Evolutionary conservation across 345 rosid genomes (phyloP).

Genomic region (Iberis pinnata): DNA sequence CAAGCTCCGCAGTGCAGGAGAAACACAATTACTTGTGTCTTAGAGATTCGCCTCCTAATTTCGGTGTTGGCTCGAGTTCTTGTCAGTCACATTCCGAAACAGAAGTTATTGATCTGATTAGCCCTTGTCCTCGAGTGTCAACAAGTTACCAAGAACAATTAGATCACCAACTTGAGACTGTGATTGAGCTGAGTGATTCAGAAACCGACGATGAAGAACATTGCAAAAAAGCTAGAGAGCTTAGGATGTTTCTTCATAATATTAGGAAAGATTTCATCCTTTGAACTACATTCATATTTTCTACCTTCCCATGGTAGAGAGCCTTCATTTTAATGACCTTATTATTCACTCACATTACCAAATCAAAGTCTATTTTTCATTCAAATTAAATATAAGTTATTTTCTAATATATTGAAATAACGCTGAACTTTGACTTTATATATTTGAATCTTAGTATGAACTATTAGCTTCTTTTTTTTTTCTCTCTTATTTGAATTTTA

Average conservation of each 20-base stretch:
- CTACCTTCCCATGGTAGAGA: no score
- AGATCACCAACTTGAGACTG: conserved; percentile 24
- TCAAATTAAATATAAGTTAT: no score
- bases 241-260: conserved; percentile 51
- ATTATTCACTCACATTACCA: no score
- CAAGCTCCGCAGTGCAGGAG: conserved; percentile 29
- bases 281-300: no score
- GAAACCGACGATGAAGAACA: conserved; percentile 54
- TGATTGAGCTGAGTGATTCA: conserved; percentile 67
- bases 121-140: conserved; percentile 51
- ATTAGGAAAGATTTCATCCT: conserved; percentile 39
- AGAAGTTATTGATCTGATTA: conserved; percentile 65
- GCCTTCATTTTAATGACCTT: no score
- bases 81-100: conserved; percentile 17
- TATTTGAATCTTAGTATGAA: no score
- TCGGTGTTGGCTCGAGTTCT: neutral
- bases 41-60: conserved; percentile 25
- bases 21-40: conserved; percentile 17
- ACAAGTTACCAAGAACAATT: conserved; percentile 28
- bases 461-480: no score
- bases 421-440: no score
- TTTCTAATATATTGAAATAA: no score
- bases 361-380: no score
- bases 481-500: no score
- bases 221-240: conserved; percentile 52